Evolutionary conservation across 2,329 filamentous ascomycete species (phyloP).

Genomic region (Sporothrix schenckii): DNA sequence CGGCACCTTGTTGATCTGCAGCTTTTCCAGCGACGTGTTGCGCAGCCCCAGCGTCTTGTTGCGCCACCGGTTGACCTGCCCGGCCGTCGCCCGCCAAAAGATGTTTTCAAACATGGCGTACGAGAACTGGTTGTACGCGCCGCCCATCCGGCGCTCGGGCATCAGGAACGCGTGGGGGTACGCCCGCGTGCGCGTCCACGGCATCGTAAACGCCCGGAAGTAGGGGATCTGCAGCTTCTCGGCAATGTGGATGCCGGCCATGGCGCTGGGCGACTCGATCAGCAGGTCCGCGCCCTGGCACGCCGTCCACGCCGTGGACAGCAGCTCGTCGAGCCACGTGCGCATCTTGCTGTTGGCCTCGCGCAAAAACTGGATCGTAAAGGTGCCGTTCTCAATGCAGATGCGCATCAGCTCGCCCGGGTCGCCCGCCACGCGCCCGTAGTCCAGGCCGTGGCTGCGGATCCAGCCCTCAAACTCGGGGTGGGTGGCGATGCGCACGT

Average conservation of each 20-base stretch:
- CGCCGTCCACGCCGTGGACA: constrained; percentile 77
- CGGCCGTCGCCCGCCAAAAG: constrained; percentile 91
- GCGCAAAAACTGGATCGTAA: constrained; percentile 85
- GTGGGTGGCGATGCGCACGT: constrained; percentile 86
- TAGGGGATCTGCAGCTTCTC: constrained; percentile 92
- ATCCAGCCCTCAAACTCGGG: constrained; percentile 88
- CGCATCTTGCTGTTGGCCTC: constrained; percentile 88
- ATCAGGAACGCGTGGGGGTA: constrained; percentile 97
- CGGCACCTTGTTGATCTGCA: constrained; percentile 96
- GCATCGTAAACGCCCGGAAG: constrained; percentile 97
- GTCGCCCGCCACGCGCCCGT: constrained; percentile 84
- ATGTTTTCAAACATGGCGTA: constrained; percentile 97
- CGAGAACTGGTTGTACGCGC: constrained; percentile 90
- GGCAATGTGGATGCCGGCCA: constrained; percentile 97
- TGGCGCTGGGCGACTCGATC: constrained; percentile 93
- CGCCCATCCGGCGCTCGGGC: constrained; percentile 90
- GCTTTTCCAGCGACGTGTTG: constrained; percentile 80
- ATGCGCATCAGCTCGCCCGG: constrained; percentile 93
- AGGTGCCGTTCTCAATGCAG: constrained; percentile 96
- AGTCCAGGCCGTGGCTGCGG: constrained; percentile 90
- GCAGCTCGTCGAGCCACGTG: constrained; percentile 89
- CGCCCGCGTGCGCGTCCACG: constrained; percentile 92
- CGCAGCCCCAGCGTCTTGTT: constrained; percentile 77
- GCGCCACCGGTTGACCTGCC: constrained; percentile 91
- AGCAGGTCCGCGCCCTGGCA: constrained; percentile 87